These are phyloP conservation scores for Mariannaea elegans DNA, from an alignment of 2,329 filamentous ascomycete species.

Conservation along the genomic window DNA sequence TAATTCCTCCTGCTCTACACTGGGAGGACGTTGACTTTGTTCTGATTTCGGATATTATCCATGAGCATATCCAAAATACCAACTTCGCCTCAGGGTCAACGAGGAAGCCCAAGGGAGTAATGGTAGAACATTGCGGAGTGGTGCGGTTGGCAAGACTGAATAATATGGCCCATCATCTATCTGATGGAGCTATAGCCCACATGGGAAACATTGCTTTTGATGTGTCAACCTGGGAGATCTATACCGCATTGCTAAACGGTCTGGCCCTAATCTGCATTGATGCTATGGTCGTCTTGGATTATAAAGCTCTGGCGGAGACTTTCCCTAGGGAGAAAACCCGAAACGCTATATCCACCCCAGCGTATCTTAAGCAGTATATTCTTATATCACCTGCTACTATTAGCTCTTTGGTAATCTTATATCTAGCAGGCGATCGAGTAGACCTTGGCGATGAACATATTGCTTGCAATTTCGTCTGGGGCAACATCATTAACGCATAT, in stretches of 20 bases:
- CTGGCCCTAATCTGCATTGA: background rate
- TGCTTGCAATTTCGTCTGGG: too few relatives aligned
- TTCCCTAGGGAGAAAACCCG: slow-evolving; percentile 23
- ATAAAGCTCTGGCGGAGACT: background rate
- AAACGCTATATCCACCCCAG: slow-evolving; percentile 20
- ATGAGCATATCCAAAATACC: background rate
- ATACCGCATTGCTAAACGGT: background rate
- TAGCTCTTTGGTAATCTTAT: too few relatives aligned
- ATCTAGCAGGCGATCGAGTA: too few relatives aligned
- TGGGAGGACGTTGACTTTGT: background rate
- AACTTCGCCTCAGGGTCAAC: background rate
- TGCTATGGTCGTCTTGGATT: background rate
- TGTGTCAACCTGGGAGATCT: background rate
- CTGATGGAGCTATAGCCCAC: background rate
- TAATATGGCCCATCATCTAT: background rate
- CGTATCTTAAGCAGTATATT: slow-evolving; percentile 34
- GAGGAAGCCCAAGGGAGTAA: background rate
- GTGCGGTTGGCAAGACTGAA: background rate
- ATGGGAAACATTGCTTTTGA: background rate
- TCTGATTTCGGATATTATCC: background rate
- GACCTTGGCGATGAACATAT: too few relatives aligned
- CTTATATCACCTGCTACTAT: slow-evolving; percentile 21
- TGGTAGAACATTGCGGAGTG: background rate
- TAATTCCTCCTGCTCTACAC: background rate
- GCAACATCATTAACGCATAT: too few relatives aligned